Evolutionary conservation across 768 basidiomycete genomes (phyloP).

Genomic region (Trametes sanguinea): DNA sequence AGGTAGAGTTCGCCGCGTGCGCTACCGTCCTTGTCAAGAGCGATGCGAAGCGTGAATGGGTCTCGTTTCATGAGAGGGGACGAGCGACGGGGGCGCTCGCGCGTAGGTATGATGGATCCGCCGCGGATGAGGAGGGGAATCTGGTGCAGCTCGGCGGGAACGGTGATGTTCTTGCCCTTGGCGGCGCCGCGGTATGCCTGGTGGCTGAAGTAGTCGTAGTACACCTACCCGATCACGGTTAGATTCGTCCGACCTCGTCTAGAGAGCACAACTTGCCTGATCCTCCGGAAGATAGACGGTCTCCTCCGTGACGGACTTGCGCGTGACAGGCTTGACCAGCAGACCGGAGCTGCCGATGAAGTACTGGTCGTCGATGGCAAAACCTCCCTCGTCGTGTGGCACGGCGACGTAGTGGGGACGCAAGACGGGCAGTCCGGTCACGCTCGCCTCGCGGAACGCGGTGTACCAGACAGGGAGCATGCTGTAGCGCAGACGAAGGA

Average conservation of each 20-base stretch:
- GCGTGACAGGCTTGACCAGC: constrained; percentile 88
- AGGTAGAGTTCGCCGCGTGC: constrained; percentile 90
- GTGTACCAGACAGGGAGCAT: constrained; percentile 96
- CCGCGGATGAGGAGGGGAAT: constrained; percentile 89
- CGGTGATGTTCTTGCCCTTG: constrained; percentile 66
- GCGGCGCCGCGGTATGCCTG: constrained; percentile 65
- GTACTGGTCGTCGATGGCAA: constrained; percentile 91
- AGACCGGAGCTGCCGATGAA: constrained; percentile 88
- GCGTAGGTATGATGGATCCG: constrained; percentile 85
- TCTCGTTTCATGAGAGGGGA: constrained; percentile 88
- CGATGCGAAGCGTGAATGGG: constrained; percentile 89
- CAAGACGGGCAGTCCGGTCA: constrained; percentile 79
- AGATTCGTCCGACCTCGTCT: neutral
- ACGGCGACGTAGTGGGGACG: constrained; percentile 95
- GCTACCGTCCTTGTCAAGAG: constrained; percentile 56
- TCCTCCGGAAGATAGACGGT: constrained; percentile 86
- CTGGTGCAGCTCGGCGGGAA: constrained; percentile 78
- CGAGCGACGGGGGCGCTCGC: constrained; percentile 83
- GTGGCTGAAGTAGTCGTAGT: constrained; percentile 90
- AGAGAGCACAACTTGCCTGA: constrained; percentile 50
- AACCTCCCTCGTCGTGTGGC: constrained; percentile 86
- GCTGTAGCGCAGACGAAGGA: constrained; percentile 79
- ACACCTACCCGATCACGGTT: constrained; percentile 52
- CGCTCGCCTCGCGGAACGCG: constrained; percentile 88
- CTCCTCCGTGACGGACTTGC: constrained; percentile 65